Conservation (phyloP, 2,329 filamentous ascomycete genomes). For the Metarhizium robertsii region DNA sequence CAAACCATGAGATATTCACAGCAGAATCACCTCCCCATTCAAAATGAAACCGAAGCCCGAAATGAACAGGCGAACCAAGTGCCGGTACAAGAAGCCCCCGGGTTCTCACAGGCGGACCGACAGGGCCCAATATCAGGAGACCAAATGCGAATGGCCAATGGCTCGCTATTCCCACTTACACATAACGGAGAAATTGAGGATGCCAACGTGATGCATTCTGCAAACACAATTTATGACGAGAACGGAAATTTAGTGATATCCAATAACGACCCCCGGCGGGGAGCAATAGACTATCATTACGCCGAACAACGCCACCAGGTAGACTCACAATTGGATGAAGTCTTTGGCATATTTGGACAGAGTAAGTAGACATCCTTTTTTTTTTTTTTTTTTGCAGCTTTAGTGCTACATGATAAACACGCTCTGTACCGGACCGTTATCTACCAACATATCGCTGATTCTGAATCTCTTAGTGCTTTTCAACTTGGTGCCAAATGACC, state of each 20-base stretch:
- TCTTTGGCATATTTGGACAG: conserved; percentile 3
- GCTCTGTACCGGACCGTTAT: neutral
- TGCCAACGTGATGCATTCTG: neutral
- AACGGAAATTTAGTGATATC: neutral
- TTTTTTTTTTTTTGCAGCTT: neutral
- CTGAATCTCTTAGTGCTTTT: neutral
- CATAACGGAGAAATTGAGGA: neutral
- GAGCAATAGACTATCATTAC: neutral
- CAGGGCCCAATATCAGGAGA: neutral
- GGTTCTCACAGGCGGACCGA: neutral
- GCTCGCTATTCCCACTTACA: neutral
- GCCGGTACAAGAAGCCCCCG: neutral
- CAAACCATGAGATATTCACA: neutral
- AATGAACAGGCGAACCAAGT: neutral
- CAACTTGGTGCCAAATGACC: conserved; percentile 4
- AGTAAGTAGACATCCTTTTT: conserved; percentile 1
- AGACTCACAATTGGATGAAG: conserved; percentile 3
- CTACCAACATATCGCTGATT: neutral
- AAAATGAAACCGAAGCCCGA: neutral
- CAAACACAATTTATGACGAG: neutral
- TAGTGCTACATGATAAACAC: neutral
- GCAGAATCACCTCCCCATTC: neutral
- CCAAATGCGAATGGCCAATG: neutral
- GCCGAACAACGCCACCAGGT: conserved; percentile 1
- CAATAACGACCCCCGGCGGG: neutral